Base-by-base conservation (phyloP, 768 basidiomycete species). In the Boletus edulis region DNA sequence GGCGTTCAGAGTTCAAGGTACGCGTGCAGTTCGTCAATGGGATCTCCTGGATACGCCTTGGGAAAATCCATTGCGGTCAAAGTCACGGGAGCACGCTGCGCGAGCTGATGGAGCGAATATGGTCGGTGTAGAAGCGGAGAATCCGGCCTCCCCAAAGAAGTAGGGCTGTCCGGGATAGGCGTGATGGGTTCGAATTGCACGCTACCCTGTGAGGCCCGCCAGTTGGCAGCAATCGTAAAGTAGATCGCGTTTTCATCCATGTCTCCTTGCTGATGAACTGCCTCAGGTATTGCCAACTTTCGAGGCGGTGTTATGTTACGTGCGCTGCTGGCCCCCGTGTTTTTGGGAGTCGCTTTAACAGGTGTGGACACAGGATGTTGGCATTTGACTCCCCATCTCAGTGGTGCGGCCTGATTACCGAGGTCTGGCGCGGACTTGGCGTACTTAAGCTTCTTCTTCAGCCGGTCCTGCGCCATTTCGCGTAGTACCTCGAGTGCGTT, bases 341-440 rank as follows among this genome's bases (percentile, higher is more conserved):
- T 20, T 2, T 44, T 41, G 6, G 47, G 39, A 9, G n/a, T 11
- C 12, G 2, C 38, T 41, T 31, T 27, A 6, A 11, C 12, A 20
- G 39, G 17, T 4, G 9, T 29, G 13, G 55, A 47, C 17, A 27
- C 22, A 2, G 45, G 17, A 12, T 37, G 45, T 20, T 27, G 48
- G 15, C n/a, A 5, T 22, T 18, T 13, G n/a, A 15, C 37, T 5
- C 5, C 31, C 49, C 46, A 35, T 43, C 29, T 22, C 13, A 22
- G 31, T 14, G 29, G n/a, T 18, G 27, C 51, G 34, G 42, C 31
- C 35, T 46, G 46, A 6, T 55, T 50, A 27, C 58, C 49, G 20
- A 70, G 57, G 37, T 68, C 56, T 31, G 68, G 64, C 13, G 60
- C 52, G 11, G 69, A 68, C 32, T 61, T 70, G 47, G 66, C 54